Conservation (phyloP, 495 filamentous ascomycete genomes). For the Aspergillus ostianus region DNA sequence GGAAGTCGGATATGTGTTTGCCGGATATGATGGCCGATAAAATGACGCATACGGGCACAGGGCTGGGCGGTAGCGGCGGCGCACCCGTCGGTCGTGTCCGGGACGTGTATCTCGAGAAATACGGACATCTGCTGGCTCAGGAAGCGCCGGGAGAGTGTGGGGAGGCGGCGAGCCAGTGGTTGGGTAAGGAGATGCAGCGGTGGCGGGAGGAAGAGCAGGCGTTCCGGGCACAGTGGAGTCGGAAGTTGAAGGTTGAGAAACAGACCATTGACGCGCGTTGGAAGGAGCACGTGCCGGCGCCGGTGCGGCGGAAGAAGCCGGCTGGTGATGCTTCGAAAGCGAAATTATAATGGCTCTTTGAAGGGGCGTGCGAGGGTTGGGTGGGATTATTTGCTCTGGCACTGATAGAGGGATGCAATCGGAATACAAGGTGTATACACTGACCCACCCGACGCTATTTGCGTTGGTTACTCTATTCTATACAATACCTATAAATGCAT, state of each 20-base stretch:
- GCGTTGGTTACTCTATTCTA: neutral
- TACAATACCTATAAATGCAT: neutral
- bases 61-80: conserved; percentile 51
- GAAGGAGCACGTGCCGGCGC: conserved; percentile 46
- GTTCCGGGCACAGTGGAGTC: conserved; percentile 54
- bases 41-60: conserved; percentile 43
- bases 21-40: conserved; percentile 49
- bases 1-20: conserved; percentile 57
- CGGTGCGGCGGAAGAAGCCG: conserved; percentile 38
- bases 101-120: conserved; percentile 60
- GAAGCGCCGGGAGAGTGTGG: conserved; percentile 69
- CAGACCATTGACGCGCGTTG: conserved; percentile 57
- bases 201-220: conserved; percentile 64
- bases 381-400: too few species aligned
- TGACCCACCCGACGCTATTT: too few species aligned
- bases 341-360: conserved; percentile 31
- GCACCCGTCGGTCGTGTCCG: conserved; percentile 63
- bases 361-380: neutral
- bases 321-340: conserved; percentile 16
- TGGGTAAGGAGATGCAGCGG: conserved; percentile 58
- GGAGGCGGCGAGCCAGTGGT: conserved; percentile 58
- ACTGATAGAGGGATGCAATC: neutral
- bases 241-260: conserved; percentile 53
- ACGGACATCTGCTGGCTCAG: conserved; percentile 83
- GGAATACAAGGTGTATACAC: neutral